Evolutionary conservation across 495 filamentous ascomycete genomes (phyloP).

Genomic region (Tuber umbilicatum): DNA sequence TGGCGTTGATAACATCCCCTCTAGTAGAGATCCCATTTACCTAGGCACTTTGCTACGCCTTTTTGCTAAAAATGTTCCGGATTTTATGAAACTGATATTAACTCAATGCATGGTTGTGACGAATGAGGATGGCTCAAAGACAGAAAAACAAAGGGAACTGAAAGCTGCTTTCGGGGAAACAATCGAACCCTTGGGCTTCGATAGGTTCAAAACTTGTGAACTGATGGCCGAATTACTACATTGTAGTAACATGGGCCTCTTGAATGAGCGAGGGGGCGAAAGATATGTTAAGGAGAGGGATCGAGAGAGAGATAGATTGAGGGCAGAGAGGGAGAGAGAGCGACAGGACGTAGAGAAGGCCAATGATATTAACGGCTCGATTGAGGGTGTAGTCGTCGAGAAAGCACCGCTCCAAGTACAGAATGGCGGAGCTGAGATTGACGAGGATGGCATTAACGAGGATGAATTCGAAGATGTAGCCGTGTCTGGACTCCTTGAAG

Average conservation of each 20-base stretch:
- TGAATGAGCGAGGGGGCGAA: constrained; percentile 90
- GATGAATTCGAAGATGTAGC: constrained; percentile 93
- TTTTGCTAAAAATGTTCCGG: constrained; percentile 84
- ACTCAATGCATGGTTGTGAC: constrained; percentile 53
- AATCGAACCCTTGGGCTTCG: constrained; percentile 94
- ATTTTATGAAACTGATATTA: constrained; percentile 86
- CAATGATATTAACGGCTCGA: constrained; percentile 25
- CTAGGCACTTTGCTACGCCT: constrained; percentile 84
- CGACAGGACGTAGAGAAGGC: constrained; percentile 23
- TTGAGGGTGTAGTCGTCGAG: constrained; percentile 43
- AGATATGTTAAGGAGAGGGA: constrained; percentile 76
- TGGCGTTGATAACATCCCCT: constrained; percentile 68
- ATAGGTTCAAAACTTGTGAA: constrained; percentile 98
- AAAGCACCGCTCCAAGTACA: constrained; percentile 60
- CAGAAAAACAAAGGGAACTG: constrained; percentile 58
- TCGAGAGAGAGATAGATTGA: constrained; percentile 68
- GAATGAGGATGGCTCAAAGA: constrained; percentile 55
- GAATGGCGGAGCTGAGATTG: constrained; percentile 58
- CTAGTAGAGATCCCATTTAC: constrained; percentile 89
- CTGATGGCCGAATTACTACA: constrained; percentile 96
- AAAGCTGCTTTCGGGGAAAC: constrained; percentile 79
- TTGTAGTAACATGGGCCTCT: constrained; percentile 96
- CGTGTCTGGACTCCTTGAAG: constrained; percentile 39
- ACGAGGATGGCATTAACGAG: constrained; percentile 47
- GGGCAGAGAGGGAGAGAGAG: constrained; percentile 55